These are phyloP conservation scores for Paspalum vaginatum DNA, from an alignment of 176 grass and related monocot genomes.

Conservation along the genomic window DNA sequence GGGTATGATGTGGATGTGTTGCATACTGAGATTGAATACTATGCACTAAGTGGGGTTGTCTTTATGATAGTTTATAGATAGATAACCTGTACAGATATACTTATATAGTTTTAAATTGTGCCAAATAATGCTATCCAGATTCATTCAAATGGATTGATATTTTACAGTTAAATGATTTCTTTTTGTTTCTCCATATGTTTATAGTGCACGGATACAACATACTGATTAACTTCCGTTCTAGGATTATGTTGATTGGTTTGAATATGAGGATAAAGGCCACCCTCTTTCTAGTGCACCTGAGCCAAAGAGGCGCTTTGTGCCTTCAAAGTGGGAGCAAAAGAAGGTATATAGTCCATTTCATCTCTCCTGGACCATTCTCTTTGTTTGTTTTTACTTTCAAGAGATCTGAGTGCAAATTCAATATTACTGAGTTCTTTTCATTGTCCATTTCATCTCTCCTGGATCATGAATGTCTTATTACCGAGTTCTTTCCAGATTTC, in stretches of 20 bases:
- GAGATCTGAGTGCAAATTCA: too few relatives aligned
- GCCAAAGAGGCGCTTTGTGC: conserved; percentile 95
- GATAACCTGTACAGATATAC: not conserved
- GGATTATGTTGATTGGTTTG: conserved; percentile 99
- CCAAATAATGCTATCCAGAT: conserved; percentile 11
- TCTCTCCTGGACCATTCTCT: not conserved
- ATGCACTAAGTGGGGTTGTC: too few relatives aligned
- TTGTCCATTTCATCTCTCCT: not conserved
- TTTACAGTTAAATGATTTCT: conserved; percentile 18
- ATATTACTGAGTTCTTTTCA: too few relatives aligned
- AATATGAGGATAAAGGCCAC: conserved; percentile 90
- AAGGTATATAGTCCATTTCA: conserved; percentile 53
- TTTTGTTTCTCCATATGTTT: conserved; percentile 29
- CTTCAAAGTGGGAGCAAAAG: conserved; percentile 98
- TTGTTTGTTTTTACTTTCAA: too few relatives aligned
- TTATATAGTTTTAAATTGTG: conserved; percentile 12
- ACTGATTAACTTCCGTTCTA: conserved; percentile 40
- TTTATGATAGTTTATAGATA: too few relatives aligned
- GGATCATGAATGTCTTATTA: conserved; percentile 4
- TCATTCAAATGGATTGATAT: conserved; percentile 20
- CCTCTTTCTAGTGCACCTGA: conserved; percentile 98
- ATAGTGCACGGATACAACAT: not conserved
- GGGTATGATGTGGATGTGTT: too few relatives aligned
- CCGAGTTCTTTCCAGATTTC: conserved; percentile 18
- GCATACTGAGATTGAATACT: too few relatives aligned